Percentiles rank a stretch among this genome's conserved stretches.
Conservation (phyloP, 768 basidiomycete genomes). For the Psilocybe tampanensis region DNA sequence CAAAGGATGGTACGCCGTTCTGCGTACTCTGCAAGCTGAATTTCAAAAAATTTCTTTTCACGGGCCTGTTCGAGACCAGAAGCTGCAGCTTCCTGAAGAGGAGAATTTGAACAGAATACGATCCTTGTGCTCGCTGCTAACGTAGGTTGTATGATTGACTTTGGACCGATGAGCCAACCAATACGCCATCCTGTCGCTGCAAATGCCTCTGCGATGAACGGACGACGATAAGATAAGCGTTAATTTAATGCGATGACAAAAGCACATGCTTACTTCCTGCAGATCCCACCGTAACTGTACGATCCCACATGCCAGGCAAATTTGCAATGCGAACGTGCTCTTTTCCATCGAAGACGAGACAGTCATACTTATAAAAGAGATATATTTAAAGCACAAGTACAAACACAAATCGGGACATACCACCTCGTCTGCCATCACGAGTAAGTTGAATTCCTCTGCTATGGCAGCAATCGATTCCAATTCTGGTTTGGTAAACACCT, state of each 20-base stretch:
- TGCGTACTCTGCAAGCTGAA: constrained; percentile 73
- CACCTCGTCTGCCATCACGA: constrained; percentile 97
- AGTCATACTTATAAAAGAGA: constrained; percentile 72
- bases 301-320: constrained; percentile 98
- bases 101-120: constrained; percentile 94
- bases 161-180: constrained; percentile 93
- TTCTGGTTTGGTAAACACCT: constrained; percentile 87
- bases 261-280: constrained; percentile 73
- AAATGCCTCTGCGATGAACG: constrained; percentile 72
- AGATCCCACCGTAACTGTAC: constrained; percentile 95
- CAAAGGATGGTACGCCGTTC: constrained; percentile 79
- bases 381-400: constrained; percentile 7
- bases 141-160: constrained; percentile 80
- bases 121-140: constrained; percentile 92
- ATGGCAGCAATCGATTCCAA: constrained; percentile 83
- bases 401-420: constrained; percentile 45
- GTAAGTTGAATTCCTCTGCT: constrained; percentile 88
- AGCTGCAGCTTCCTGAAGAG: constrained; percentile 92
- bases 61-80: constrained; percentile 82
- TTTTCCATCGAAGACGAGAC: constrained; percentile 83
- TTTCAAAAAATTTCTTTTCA: constrained; percentile 75
- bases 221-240: background rate
- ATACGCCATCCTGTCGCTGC: constrained; percentile 97
- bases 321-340: constrained; percentile 92
- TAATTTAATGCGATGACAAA: background rate